phyloP scores from a whole-genome alignment of 2,329 filamentous ascomycete species.

The Fusarium algeriense region DNA sequence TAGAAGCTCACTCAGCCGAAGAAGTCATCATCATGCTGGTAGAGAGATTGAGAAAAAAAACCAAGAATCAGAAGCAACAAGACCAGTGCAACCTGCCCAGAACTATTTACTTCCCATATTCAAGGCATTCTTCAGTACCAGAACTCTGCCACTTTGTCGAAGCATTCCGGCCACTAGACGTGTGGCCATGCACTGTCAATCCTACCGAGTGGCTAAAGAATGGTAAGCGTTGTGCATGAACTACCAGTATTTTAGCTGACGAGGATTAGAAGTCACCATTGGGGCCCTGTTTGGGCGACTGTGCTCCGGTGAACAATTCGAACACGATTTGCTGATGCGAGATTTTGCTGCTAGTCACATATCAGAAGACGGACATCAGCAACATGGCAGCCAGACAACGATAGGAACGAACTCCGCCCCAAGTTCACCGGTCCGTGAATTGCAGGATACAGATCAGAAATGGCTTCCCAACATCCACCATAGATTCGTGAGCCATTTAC shows the following conservation, averaged over 20 bases:
- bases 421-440: conserved; percentile 15
- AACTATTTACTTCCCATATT: conserved; percentile 79
- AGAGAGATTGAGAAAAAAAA: conserved; percentile 15
- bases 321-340: conserved; percentile 74
- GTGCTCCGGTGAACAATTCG: conserved; percentile 72
- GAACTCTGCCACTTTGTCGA: conserved; percentile 80
- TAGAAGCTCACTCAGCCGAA: conserved; percentile 30
- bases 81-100: conserved; percentile 51
- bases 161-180: conserved; percentile 77
- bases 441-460: background rate
- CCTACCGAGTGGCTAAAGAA: conserved; percentile 70
- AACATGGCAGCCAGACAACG: conserved; percentile 35
- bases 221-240: conserved; percentile 44
- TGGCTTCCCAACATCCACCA: background rate
- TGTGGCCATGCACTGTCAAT: conserved; percentile 86
- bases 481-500: conserved; percentile 5
- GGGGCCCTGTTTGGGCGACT: conserved; percentile 76
- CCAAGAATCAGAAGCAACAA: background rate
- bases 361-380: background rate
- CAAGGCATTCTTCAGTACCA: conserved; percentile 86
- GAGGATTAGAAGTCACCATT: conserved; percentile 67
- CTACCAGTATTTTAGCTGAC: background rate
- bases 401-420: conserved; percentile 8
- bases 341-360: conserved; percentile 9
- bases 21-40: conserved; percentile 23